A percentile compares a stretch with the other conserved stretches of the same genome.
phyloP scores from a whole-genome alignment of 202 grass and related monocot genomes.

The Schoenoplectus triqueter region DNA sequence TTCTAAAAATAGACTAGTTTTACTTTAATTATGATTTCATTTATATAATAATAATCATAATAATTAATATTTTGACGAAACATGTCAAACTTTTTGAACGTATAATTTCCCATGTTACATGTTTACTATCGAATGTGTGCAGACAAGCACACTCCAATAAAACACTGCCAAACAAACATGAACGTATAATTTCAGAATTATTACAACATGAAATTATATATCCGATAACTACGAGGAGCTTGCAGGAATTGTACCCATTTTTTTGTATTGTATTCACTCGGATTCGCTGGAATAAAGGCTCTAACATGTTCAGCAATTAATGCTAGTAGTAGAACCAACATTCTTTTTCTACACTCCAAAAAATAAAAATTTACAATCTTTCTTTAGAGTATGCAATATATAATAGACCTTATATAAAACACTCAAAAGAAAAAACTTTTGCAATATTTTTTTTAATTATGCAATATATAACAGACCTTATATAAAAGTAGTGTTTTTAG shows the following conservation, averaged over 20 bases:
- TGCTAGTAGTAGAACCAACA: background rate
- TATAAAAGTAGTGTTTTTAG: too few species aligned
- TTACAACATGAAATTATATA: background rate
- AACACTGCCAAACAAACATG: background rate
- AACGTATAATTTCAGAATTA: background rate
- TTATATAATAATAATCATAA: too few species aligned
- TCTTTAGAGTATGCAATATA: too few species aligned
- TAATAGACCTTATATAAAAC: too few species aligned
- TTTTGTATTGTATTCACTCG: background rate
- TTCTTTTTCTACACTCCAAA: background rate
- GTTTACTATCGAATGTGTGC: background rate
- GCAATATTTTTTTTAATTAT: too few species aligned
- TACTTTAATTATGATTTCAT: too few species aligned
- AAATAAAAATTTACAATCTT: background rate
- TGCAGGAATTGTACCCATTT: background rate
- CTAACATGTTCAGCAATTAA: constrained; percentile 5
- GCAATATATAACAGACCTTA: too few species aligned
- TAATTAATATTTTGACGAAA: too few species aligned
- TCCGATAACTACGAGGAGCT: constrained; percentile 8
- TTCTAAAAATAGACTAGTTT: too few species aligned
- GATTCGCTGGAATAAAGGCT: background rate
- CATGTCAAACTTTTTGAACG: too few species aligned
- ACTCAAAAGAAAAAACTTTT: too few species aligned
- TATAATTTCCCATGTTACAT: background rate
- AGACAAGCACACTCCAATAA: background rate